Evolutionary conservation across 2,329 filamentous ascomycete species (phyloP).

Genomic region (Microsporum audouinii): DNA sequence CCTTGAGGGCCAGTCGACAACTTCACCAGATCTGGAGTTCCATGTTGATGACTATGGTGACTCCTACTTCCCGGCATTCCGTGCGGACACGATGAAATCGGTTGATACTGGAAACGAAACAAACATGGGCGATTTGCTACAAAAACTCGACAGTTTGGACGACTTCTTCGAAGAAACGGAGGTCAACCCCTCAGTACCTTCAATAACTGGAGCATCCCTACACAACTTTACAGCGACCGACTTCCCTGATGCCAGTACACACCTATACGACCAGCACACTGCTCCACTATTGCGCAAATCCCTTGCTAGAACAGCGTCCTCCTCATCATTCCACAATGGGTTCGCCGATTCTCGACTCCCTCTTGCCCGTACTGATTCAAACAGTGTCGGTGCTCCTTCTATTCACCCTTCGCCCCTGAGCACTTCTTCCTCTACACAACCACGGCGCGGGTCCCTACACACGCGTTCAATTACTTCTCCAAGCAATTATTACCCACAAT

Average conservation of each 20-base stretch:
- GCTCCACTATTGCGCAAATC: slow-evolving; percentile 82
- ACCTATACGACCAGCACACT: slow-evolving; percentile 86
- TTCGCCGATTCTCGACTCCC: slow-evolving; percentile 62
- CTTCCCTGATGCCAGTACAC: slow-evolving; percentile 61
- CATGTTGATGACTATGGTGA: slow-evolving; percentile 76
- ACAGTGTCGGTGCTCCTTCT: slow-evolving; percentile 50
- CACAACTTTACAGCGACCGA: slow-evolving; percentile 45
- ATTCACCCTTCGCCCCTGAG: slow-evolving; percentile 34
- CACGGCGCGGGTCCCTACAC: slow-evolving; percentile 58
- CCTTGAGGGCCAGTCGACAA: slow-evolving; percentile 48
- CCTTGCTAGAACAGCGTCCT: slow-evolving; percentile 56
- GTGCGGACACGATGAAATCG: slow-evolving; percentile 86
- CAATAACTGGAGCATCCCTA: slow-evolving; percentile 27
- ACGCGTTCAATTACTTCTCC: slow-evolving; percentile 78
- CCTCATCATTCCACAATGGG: slow-evolving; percentile 72
- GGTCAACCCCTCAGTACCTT: slow-evolving; percentile 43
- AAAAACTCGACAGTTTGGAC: slow-evolving; percentile 65
- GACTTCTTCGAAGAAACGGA: slow-evolving; percentile 67
- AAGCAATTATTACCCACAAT: slow-evolving; percentile 37
- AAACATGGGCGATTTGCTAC: slow-evolving; percentile 71
- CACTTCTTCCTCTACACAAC: slow-evolving; percentile 25
- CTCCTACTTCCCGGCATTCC: slow-evolving; percentile 61
- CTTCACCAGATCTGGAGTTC: slow-evolving; percentile 78
- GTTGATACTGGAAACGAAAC: slow-evolving; percentile 54
- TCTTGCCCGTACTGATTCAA: slow-evolving; percentile 41